These are phyloP conservation scores for Zasmidium cellare DNA, from an alignment of 2,329 filamentous ascomycete species.

Conservation along the genomic window DNA sequence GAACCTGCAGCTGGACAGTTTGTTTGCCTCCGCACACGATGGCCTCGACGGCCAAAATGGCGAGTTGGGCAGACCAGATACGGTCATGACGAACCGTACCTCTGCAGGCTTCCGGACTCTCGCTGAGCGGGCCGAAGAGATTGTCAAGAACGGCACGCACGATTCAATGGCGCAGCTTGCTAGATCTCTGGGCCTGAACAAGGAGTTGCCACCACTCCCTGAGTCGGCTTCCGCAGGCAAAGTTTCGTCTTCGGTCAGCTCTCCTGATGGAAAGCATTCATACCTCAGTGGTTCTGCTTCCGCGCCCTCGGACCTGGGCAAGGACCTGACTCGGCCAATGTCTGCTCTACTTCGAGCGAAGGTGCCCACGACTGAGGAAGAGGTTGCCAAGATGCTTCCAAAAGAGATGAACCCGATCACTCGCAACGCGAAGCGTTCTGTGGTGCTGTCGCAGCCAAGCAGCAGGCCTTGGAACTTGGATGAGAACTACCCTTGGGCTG, in stretches of 20 bases:
- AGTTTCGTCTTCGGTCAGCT: conserved; percentile 22
- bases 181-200: conserved; percentile 29
- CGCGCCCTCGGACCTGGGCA: conserved; percentile 31
- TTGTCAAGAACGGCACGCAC: conserved; percentile 38
- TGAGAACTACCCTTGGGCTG: conserved; percentile 48
- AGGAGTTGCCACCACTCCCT: conserved; percentile 39
- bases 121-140: conserved; percentile 39
- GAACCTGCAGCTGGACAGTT: conserved; percentile 38
- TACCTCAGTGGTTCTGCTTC: conserved; percentile 36
- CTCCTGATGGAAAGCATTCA: conserved; percentile 25
- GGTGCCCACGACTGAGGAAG: conserved; percentile 33
- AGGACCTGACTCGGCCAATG: conserved; percentile 25
- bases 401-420: conserved; percentile 36
- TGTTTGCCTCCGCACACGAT: conserved; percentile 37
- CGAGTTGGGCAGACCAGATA: conserved; percentile 29
- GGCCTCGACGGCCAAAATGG: conserved; percentile 28
- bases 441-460: conserved; percentile 36
- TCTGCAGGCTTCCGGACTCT: conserved; percentile 39
- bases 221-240: conserved; percentile 29
- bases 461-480: conserved; percentile 50
- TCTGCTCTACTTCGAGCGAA: conserved; percentile 32
- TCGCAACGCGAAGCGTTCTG: conserved; percentile 32
- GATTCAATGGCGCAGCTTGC: conserved; percentile 31
- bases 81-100: conserved; percentile 36
- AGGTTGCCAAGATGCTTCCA: conserved; percentile 32